phyloP scores from a whole-genome alignment of 352 stramenopile species.

The Globisporangium takayamanum region DNA sequence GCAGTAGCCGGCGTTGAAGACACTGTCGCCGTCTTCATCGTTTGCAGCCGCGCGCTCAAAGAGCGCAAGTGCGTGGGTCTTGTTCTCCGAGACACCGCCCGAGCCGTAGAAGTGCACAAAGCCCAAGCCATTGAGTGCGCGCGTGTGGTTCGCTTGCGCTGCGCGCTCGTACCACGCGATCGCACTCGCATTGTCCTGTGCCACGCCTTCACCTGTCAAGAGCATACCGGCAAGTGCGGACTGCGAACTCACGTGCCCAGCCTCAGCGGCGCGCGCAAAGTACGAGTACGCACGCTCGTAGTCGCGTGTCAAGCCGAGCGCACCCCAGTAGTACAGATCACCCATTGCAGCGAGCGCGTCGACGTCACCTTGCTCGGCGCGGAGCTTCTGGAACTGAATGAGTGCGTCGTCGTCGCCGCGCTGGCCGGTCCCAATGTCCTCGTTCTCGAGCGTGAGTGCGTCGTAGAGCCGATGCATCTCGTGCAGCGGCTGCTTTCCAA shows the following conservation, averaged over 20 bases:
- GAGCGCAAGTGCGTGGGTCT: slow-evolving; percentile 64
- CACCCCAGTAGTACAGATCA: slow-evolving; percentile 88
- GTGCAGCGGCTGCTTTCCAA: slow-evolving; percentile 69
- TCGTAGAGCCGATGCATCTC: slow-evolving; percentile 75
- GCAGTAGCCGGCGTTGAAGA: slow-evolving; percentile 89
- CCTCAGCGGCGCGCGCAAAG: slow-evolving; percentile 59
- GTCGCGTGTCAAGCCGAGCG: slow-evolving; percentile 62
- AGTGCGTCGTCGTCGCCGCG: slow-evolving; percentile 80
- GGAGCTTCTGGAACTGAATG: slow-evolving; percentile 82
- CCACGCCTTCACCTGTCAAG: slow-evolving; percentile 77
- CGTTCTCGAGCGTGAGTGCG: slow-evolving; percentile 21
- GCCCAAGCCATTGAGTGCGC: slow-evolving; percentile 84
- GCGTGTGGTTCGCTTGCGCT: slow-evolving; percentile 55
- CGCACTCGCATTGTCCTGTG: slow-evolving; percentile 62
- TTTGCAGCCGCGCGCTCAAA: slow-evolving; percentile 81
- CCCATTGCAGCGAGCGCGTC: slow-evolving; percentile 79
- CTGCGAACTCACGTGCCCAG: slow-evolving; percentile 47
- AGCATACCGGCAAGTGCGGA: slow-evolving; percentile 81
- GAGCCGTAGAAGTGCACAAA: slow-evolving; percentile 87
- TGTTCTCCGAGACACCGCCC: slow-evolving; percentile 61
- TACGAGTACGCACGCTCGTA: slow-evolving; percentile 67
- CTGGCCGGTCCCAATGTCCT: slow-evolving; percentile 41
- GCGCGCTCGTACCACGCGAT: slow-evolving; percentile 78
- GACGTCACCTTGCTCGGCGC: slow-evolving; percentile 70
- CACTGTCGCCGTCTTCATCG: slow-evolving; percentile 77